These are phyloP conservation scores for Aspergillus sergii DNA, from an alignment of 2,329 filamentous ascomycete species.

Conservation along the genomic window DNA sequence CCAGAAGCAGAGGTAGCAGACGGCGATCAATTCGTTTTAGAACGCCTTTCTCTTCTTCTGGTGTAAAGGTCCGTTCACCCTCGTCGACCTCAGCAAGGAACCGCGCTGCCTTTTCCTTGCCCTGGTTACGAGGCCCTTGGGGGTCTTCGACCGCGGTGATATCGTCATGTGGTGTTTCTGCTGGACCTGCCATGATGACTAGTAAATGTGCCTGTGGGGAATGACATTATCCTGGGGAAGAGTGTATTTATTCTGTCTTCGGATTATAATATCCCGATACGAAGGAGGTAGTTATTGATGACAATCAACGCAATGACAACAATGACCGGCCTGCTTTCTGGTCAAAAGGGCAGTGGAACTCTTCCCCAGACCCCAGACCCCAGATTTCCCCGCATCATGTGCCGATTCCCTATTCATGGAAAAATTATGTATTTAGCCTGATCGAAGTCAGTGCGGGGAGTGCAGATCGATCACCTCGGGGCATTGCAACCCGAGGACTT, in stretches of 20 bases:
- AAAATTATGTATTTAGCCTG: background rate
- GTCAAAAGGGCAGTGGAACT: background rate
- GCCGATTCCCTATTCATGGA: background rate
- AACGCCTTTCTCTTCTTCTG: slow-evolving; percentile 51
- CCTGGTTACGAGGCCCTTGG: background rate
- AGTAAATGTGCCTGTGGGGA: background rate
- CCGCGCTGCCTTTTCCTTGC: slow-evolving; percentile 14
- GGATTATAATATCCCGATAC: background rate
- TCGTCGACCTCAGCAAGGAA: slow-evolving; percentile 15
- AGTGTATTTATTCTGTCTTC: background rate
- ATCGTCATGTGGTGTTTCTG: slow-evolving; percentile 4
- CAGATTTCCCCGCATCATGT: background rate
- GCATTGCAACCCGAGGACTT: background rate
- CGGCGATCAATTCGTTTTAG: slow-evolving; percentile 50
- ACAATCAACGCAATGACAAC: background rate
- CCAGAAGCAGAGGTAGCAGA: slow-evolving; percentile 55
- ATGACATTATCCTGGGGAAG: background rate
- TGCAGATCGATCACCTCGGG: background rate
- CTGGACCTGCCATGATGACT: background rate
- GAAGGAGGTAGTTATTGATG: background rate
- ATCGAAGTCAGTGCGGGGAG: background rate
- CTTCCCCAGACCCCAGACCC: background rate
- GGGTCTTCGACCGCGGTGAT: slow-evolving; percentile 12
- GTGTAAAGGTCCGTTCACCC: slow-evolving; percentile 40
- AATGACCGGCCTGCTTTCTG: background rate